phyloP scores from a whole-genome alignment of 192 early-diverging fungal genomes.

The Pilobolus umbonatus region DNA sequence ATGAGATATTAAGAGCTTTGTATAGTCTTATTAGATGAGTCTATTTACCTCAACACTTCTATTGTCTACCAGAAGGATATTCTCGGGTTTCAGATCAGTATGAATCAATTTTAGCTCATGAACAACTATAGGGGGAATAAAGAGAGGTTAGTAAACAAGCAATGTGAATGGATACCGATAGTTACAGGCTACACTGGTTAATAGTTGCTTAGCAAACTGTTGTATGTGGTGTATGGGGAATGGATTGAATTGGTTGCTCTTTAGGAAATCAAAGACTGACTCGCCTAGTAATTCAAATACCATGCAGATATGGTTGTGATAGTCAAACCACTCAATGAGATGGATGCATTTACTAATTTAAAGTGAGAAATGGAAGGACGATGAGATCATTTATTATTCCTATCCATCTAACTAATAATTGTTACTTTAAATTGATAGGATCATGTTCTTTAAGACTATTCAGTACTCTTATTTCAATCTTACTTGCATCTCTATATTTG shows the following conservation, averaged over 20 bases:
- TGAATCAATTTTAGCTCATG: constrained; percentile 86
- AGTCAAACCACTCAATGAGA: constrained; percentile 80
- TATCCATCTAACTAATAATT: not conserved
- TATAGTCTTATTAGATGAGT: constrained; percentile 3
- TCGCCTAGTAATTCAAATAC: constrained; percentile 90
- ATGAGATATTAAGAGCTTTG: constrained; percentile 7
- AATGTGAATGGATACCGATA: not conserved
- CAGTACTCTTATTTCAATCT: constrained; percentile 87
- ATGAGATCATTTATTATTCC: not conserved
- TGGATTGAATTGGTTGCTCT: constrained; percentile 85
- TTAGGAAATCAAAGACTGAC: constrained; percentile 95
- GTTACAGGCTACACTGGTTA: constrained; percentile 80
- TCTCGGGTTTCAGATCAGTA: constrained; percentile 97
- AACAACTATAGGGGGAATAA: constrained; percentile 49
- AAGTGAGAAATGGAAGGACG: not conserved
- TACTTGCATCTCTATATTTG: constrained; percentile 94
- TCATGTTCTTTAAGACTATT: constrained; percentile 76
- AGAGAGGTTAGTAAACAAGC: not conserved
- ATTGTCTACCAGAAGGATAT: constrained; percentile 75
- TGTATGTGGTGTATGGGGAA: constrained; percentile 86
- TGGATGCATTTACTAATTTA: constrained; percentile 81
- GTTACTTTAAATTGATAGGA: constrained; percentile 78
- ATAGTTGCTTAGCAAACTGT: constrained; percentile 80
- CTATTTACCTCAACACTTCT: constrained; percentile 10
- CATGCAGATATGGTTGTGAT: constrained; percentile 96